A percentile compares a stretch with the other conserved stretches of the same genome.
These are phyloP conservation scores for Penicillium cataractarum DNA, from an alignment of 495 filamentous ascomycete genomes.

Conservation along the genomic window DNA sequence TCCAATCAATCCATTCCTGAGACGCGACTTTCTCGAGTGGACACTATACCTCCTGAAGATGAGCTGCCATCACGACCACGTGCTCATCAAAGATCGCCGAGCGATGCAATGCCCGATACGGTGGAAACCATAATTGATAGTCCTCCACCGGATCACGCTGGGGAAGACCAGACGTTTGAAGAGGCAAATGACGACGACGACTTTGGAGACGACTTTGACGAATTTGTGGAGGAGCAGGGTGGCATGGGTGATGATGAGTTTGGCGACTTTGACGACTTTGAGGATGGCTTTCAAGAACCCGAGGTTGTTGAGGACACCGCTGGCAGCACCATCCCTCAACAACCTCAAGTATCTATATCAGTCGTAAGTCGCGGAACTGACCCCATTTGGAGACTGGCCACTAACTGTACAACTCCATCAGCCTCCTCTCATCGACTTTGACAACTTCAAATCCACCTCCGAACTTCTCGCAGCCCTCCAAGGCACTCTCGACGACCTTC, in stretches of 20 bases:
- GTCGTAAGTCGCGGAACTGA: conserved; percentile 50
- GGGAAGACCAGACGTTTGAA: conserved; percentile 16
- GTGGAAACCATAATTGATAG: conserved; percentile 48
- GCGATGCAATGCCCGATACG: conserved; percentile 54
- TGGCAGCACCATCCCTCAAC: conserved; percentile 33
- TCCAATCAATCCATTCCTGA: conserved; percentile 43
- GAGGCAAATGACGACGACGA: conserved; percentile 32
- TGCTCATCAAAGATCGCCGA: conserved; percentile 47
- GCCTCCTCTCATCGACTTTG: conserved; percentile 77
- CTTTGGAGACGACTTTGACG: conserved; percentile 85
- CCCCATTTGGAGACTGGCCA: not conserved
- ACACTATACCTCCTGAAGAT: conserved; percentile 41
- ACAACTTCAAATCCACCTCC: conserved; percentile 57
- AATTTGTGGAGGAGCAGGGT: conserved; percentile 84
- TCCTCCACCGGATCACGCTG: conserved; percentile 38
- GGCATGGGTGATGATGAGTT: conserved; percentile 68
- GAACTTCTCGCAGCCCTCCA: conserved; percentile 49
- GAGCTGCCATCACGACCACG: conserved; percentile 37
- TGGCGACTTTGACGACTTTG: conserved; percentile 73
- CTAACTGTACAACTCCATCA: conserved; percentile 21
- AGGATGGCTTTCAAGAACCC: conserved; percentile 77
- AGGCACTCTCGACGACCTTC: conserved; percentile 57
- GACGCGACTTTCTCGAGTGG: conserved; percentile 49
- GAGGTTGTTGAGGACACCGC: conserved; percentile 44
- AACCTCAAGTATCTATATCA: conserved; percentile 45